These are phyloP conservation scores for Cutaneotrichosporon sp. DNA, from an alignment of 1,284 basidiomycete genomes.

Conservation along the genomic window DNA sequence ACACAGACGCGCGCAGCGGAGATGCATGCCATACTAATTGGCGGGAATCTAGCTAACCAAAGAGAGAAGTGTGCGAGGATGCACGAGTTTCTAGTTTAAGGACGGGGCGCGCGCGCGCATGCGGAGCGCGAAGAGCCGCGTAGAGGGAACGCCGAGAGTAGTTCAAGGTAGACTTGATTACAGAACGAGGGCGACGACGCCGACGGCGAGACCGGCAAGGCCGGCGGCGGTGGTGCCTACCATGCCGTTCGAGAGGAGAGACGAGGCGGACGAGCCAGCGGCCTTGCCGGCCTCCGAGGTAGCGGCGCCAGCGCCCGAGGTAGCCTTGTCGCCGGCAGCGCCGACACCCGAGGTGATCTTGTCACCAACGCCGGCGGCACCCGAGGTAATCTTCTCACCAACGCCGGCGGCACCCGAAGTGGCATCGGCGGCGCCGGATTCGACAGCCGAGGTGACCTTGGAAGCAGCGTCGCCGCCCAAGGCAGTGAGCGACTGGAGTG, in stretches of 20 bases:
- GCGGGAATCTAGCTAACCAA: too few relatives aligned
- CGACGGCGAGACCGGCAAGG: slow-evolving; percentile 12
- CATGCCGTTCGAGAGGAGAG: neutral
- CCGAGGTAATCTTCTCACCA: slow-evolving; percentile 12
- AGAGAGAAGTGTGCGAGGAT: too few relatives aligned
- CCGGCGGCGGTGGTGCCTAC: slow-evolving; percentile 4
- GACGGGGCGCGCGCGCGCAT: too few relatives aligned
- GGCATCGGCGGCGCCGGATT: neutral
- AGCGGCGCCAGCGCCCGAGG: slow-evolving; percentile 9
- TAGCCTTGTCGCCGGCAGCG: slow-evolving; percentile 10
- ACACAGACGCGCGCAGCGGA: neutral
- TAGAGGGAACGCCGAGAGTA: too few relatives aligned
- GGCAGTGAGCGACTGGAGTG: slow-evolving; percentile 3
- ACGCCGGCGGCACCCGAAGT: slow-evolving; percentile 9
- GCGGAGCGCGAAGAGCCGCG: too few relatives aligned
- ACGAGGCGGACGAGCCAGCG: slow-evolving; percentile 2
- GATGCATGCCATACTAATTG: too few relatives aligned
- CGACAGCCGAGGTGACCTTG: neutral
- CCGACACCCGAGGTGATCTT: slow-evolving; percentile 11
- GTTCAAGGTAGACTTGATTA: too few relatives aligned
- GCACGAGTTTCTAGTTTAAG: too few relatives aligned
- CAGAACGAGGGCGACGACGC: slow-evolving; percentile 8
- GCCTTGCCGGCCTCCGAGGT: slow-evolving; percentile 1
- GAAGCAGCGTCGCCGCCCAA: too few relatives aligned
- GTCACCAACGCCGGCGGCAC: slow-evolving; percentile 9